Conservation (phyloP, 1,139 yeast species). For the Tardiomyces digboiensis region DNA sequence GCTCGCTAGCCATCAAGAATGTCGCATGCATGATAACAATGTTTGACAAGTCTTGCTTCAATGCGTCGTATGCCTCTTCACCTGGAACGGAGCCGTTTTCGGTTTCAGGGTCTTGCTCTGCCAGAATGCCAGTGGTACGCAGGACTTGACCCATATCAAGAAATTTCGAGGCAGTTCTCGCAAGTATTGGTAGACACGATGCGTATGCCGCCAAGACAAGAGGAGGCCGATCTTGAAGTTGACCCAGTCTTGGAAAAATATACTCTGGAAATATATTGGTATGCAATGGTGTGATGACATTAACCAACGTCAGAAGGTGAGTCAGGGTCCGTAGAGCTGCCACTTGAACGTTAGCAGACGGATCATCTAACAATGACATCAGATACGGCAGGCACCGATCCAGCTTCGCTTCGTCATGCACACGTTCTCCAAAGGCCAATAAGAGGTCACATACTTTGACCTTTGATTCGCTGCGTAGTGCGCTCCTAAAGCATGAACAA, state of each 20-base stretch:
- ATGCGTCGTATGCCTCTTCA: constrained; percentile 27
- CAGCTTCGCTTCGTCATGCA: constrained; percentile 74
- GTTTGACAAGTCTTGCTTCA: constrained; percentile 26
- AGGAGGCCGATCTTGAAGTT: constrained; percentile 23
- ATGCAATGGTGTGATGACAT: constrained; percentile 66
- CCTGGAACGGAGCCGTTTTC: constrained; percentile 27
- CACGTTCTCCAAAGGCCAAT: constrained; percentile 63
- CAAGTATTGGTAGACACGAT: constrained; percentile 58
- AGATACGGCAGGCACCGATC: constrained; percentile 82
- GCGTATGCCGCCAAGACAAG: constrained; percentile 64
- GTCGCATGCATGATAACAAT: constrained; percentile 60
- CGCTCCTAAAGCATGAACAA: constrained; percentile 55
- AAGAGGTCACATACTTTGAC: constrained; percentile 69
- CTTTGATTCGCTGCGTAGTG: constrained; percentile 52
- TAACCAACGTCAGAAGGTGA: constrained; percentile 55
- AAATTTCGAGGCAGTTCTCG: constrained; percentile 52
- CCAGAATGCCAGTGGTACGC: constrained; percentile 33
- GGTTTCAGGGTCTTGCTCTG: constrained; percentile 32
- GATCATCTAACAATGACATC: constrained; percentile 45
- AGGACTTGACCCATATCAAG: constrained; percentile 56
- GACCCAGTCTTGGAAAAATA: constrained; percentile 58
- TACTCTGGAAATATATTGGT: constrained; percentile 73
- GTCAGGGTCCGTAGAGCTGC: constrained; percentile 29
- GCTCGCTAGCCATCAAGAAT: constrained; percentile 58
- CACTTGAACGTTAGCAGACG: constrained; percentile 47